Base-by-base conservation (phyloP, 169 alveolate species). In the Cryptosporidium baileyi region DNA sequence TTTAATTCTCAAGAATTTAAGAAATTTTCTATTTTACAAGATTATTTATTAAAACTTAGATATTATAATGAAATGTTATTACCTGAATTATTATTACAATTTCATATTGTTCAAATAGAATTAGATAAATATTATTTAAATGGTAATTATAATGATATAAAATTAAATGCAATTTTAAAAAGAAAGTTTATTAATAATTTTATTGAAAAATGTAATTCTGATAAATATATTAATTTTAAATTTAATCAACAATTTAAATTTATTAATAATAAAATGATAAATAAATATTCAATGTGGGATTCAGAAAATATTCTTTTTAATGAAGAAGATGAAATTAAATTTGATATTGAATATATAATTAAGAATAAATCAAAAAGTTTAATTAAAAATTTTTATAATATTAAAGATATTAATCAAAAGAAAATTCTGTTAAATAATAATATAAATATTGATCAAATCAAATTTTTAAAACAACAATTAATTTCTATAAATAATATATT, bases 31-130 rank as follows among this genome's bases (percentile, higher is more conserved):
- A 60, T 13, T 19, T 24, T 74, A 8, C 60, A 74, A 8, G 24
- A 32, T 57, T 34, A 0, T 13, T 3, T 74, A 22, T 38, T 52
- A 6, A 54, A 36, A 17, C 17, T 74, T 6, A 51, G 85, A 6
- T 36, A 74, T 30, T 74, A 38, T 74, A 74, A 74, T 45, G 59
- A 74, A 13, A 51, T 74, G 85, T 9, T 74, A 17, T 40, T 74
- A 34, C 67, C 60, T 9, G 85, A 74, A 8, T 28, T 74, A 19
- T 38, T 28, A 9, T 45, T 54, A 38, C 85, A 74, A 30, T 38
- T 74, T 13, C 40, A 57, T 7, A 32, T 57, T 9, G 3, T 74
- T 2, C 30, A 57, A n/a, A 57, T 6, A 19, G 67, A 54, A 15
- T 40, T 26, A 9, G 59, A 51, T 19, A 74, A 19, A 51, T 74